Evolutionary conservation across 2,329 filamentous ascomycete species (phyloP), one percentile per base, ranked within the genome.

Genomic region (Dactylellina sp.): DNA sequence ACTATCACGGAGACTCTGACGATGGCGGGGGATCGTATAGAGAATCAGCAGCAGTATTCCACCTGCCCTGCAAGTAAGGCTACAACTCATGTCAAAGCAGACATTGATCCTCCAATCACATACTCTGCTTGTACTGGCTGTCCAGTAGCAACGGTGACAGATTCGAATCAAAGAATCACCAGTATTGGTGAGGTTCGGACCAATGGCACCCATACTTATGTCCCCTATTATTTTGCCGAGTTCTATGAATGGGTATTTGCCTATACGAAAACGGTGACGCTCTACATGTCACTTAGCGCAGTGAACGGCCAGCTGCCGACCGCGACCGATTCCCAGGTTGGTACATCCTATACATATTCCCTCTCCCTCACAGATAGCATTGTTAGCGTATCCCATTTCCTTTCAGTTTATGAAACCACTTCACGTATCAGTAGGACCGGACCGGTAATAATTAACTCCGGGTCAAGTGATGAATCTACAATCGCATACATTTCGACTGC

Each of bases 401-500:
- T 59, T 32, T 57, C 59, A 53, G 49, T 71, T 53, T 71, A 71
- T 71, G 50, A 63, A 64, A 60, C 24, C 59, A 63, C 59, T 53
- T 71, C 66, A 59, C 66, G 66, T 53, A 71, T 71, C 57, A 71
- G 56, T 42, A 71, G 57, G 65, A 57, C 57, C 50, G 57, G 65
- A 57, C 65, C 57, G 42, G 65, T 71, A 62, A 57, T 71, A 71
- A 71, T 71, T 62, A 71, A 71, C 65, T 71, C 65, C 65, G 65
- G 65, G n/a, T 71, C 24, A 63, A 63, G 65, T 63, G 65, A 71
- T 50, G 65, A 71, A 71, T 71, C 56, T 40, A 71, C 65, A 12
- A 24, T 62, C 39, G 64, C 55, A 25, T 62, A 71, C 39, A 42
- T 57, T 62, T 71, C 65, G 40, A 63, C 57, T 49, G 57, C 50